Percentiles rank a stretch among this genome's conserved stretches.
phyloP scores from a whole-genome alignment of 805 yeast species.

The Lipomyces japonicus region DNA sequence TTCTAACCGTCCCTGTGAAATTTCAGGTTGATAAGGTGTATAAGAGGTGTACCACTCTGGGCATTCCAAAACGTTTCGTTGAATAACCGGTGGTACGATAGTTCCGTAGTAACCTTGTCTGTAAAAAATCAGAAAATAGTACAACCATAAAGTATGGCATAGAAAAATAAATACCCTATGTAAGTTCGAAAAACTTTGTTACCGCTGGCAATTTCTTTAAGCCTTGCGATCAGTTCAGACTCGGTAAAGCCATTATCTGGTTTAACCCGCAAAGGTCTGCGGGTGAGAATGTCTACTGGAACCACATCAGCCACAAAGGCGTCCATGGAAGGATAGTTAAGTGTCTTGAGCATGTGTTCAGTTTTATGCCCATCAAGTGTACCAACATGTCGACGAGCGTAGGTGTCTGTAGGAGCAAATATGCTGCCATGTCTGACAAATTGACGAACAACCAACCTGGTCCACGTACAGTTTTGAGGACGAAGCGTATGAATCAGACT shows the following conservation, averaged over 20 bases:
- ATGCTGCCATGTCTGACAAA: conserved; percentile 6
- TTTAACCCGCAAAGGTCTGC: conserved; percentile 60
- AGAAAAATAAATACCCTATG: conserved; percentile 54
- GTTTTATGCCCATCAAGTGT: conserved; percentile 61
- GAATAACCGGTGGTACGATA: conserved; percentile 82
- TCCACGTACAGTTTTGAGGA: neutral
- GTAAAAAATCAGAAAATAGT: neutral
- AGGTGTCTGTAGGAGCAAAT: conserved; percentile 62
- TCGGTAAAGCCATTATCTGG: conserved; percentile 78
- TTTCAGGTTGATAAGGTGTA: conserved; percentile 98
- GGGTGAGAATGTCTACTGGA: conserved; percentile 69
- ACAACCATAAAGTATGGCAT: neutral
- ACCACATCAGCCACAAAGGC: conserved; percentile 69
- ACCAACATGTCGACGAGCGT: conserved; percentile 88
- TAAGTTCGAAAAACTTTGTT: conserved; percentile 70
- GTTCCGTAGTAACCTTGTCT: conserved; percentile 89
- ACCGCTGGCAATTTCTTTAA: conserved; percentile 65
- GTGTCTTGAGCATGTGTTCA: conserved; percentile 55
- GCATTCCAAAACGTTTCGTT: conserved; percentile 83
- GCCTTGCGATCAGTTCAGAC: conserved; percentile 67
- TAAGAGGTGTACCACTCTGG: conserved; percentile 99
- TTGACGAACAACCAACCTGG: neutral
- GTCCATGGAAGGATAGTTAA: conserved; percentile 65
- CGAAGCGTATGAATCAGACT: no score
- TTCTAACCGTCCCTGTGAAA: conserved; percentile 93